A percentile compares a stretch with the other conserved stretches of the same genome.
Evolutionary conservation across 2,329 filamentous ascomycete genomes (phyloP).

Genomic region (Trichoderma sp.): DNA sequence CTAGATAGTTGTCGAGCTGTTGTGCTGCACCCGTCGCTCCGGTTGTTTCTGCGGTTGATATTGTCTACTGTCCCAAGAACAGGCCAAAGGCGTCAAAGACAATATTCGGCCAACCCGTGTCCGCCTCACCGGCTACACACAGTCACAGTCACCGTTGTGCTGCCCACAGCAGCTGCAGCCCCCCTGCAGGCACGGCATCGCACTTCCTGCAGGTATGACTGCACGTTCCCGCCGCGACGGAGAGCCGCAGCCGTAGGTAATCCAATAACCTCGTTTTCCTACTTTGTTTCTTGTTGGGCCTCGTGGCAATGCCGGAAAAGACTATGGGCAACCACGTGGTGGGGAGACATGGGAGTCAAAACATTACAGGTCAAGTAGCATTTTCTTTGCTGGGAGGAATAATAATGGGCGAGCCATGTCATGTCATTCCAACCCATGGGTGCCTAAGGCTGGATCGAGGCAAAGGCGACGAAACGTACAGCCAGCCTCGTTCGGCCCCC

Average conservation of each 20-base stretch:
- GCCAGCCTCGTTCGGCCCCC: conserved; percentile 12
- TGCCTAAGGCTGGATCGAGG: conserved; percentile 5
- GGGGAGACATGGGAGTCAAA: neutral
- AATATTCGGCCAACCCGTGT: conserved; percentile 2
- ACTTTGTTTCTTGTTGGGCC: neutral
- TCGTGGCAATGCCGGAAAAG: neutral
- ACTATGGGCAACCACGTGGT: conserved; percentile 3
- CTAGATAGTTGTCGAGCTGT: neutral
- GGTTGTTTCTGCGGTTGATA: neutral
- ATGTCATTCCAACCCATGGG: neutral
- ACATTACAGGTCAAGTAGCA: neutral
- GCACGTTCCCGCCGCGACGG: neutral
- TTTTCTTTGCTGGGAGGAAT: neutral
- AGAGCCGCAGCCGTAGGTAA: neutral
- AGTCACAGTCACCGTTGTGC: conserved; percentile 1
- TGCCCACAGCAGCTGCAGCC: neutral
- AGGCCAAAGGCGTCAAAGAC: neutral
- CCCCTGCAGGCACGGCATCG: neutral
- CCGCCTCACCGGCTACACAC: neutral
- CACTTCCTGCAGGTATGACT: conserved; percentile 1
- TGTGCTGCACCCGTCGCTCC: neutral
- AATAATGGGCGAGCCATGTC: neutral
- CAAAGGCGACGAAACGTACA: neutral
- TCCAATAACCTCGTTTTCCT: neutral
- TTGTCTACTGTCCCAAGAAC: neutral